phyloP scores from a whole-genome alignment of 495 filamentous ascomycete genomes.

The Tuber melanosporum region DNA sequence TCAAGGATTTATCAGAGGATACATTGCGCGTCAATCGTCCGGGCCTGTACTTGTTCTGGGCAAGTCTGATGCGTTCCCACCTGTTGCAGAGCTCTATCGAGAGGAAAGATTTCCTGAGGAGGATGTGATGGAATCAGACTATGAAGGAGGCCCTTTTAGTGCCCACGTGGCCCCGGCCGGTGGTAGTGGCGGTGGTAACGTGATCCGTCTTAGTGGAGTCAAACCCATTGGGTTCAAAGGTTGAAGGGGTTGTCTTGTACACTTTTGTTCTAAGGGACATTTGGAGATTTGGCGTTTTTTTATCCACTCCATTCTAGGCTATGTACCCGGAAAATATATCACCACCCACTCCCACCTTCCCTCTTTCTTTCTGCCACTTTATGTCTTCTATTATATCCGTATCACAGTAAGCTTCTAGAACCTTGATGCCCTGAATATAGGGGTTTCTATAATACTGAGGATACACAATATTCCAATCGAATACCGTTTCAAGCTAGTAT shows the following conservation, averaged over 20 bases:
- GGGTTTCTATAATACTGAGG: background rate
- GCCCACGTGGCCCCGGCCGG: constrained; percentile 6
- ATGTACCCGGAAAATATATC: background rate
- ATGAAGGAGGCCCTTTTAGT: constrained; percentile 12
- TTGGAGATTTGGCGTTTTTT: background rate
- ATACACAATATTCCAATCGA: background rate
- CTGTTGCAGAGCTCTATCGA: constrained; percentile 40
- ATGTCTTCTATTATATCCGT: background rate
- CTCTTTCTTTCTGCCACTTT: background rate
- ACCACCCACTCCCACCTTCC: background rate
- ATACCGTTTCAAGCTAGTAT: no score
- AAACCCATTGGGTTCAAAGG: constrained; percentile 32
- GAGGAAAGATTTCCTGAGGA: constrained; percentile 37
- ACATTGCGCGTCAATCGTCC: constrained; percentile 64
- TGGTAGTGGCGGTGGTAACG: constrained; percentile 33
- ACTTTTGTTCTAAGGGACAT: background rate
- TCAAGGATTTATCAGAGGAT: constrained; percentile 80
- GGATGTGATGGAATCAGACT: constrained; percentile 24
- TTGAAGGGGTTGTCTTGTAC: background rate
- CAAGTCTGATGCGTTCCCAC: constrained; percentile 54
- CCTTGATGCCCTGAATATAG: background rate
- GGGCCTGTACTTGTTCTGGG: constrained; percentile 81
- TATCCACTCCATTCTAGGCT: background rate
- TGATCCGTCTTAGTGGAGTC: constrained; percentile 36
- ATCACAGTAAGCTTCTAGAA: background rate